Evolutionary conservation across 805 yeast genomes (phyloP), one percentile per base, ranked within the genome.

Genomic region (Candida incommunis): DNA sequence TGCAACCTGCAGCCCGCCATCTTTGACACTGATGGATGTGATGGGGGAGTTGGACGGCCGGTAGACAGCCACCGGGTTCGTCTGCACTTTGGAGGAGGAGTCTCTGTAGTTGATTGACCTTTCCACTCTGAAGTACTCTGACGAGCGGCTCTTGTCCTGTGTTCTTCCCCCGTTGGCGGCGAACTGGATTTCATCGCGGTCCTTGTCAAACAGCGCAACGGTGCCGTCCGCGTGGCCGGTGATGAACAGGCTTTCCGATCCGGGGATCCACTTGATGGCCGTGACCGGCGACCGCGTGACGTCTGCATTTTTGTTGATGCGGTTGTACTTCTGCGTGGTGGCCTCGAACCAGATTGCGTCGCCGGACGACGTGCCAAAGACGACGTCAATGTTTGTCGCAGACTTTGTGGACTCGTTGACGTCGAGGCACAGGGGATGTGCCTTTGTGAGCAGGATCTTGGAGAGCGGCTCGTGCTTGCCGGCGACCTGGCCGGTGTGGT

Each of bases 161-260:
- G 46, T 44, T 26, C 35, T 35, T 29, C 23, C 49, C 50, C 27
- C 43, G 20, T 31, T 43, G n/a, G 45, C 45, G 23, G 50, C 27
- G 23, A 53, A 50, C 18, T 54, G 48, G 23, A 54, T 53, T 43
- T 74, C 79, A 26, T 74, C 81, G 5, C 64, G 58, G 16, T 68
- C 72, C 43, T 77, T 62, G 51, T 73, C 72, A 44, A 76, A 68
- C 2, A 76, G 58, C 40, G 70, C 59, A 3, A 79, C 62, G 43
- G 76, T 75, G 2, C 90, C 90, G 60, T 79, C 78, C 23, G 75
- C 66, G 54, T 69, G 79, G 1, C 81, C 85, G 2, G 72, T 80
- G 11, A 74, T 63, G 13, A 80, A 70, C 26, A 61, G 52, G 48
- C 68, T 68, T 23, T 66, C 67, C 4, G 66, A 54, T 26, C 60